These are phyloP conservation scores for Phytophthora megakarya DNA, from an alignment of 352 stramenopile species.

Conservation along the genomic window DNA sequence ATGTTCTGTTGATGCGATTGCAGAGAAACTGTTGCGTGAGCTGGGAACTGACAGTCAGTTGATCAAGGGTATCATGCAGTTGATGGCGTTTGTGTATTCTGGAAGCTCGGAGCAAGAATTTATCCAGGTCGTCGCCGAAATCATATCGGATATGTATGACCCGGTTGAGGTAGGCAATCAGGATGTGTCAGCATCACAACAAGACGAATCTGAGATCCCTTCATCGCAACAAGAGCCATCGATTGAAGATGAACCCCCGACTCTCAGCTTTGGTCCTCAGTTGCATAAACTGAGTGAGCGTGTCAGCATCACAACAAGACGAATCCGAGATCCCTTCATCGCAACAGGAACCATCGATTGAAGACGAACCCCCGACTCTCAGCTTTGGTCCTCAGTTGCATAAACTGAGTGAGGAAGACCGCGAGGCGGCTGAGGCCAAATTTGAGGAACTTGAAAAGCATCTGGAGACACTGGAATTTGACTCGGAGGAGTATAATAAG, in stretches of 20 bases:
- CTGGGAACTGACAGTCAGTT: constrained; percentile 59
- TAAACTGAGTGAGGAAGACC: constrained; percentile 59
- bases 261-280: constrained; percentile 29
- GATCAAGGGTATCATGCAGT: constrained; percentile 72
- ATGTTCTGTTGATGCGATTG: constrained; percentile 4
- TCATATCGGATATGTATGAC: constrained; percentile 81
- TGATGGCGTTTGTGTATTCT: constrained; percentile 77
- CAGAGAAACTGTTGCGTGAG: constrained; percentile 66
- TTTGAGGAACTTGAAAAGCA: constrained; percentile 70
- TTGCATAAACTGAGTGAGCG: constrained; percentile 45
- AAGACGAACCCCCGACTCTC: constrained; percentile 33
- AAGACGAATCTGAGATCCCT: constrained; percentile 25
- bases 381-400: constrained; percentile 31
- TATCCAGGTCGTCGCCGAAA: constrained; percentile 77
- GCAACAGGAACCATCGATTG: constrained; percentile 30
- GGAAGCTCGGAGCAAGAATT: constrained; percentile 79
- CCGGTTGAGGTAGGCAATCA: constrained; percentile 47
- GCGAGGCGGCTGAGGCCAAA: constrained; percentile 50
- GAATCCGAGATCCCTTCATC: constrained; percentile 25
- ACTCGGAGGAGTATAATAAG: constrained; percentile 63
- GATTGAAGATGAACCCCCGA: constrained; percentile 34
- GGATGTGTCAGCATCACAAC: constrained; percentile 22
- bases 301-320: constrained; percentile 27
- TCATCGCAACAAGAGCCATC: constrained; percentile 30
- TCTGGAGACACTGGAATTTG: constrained; percentile 59